Percentiles rank a stretch among this genome's conserved stretches.
Conservation (phyloP, 2,329 filamentous ascomycete species). For the Coniella lustricola region DNA sequence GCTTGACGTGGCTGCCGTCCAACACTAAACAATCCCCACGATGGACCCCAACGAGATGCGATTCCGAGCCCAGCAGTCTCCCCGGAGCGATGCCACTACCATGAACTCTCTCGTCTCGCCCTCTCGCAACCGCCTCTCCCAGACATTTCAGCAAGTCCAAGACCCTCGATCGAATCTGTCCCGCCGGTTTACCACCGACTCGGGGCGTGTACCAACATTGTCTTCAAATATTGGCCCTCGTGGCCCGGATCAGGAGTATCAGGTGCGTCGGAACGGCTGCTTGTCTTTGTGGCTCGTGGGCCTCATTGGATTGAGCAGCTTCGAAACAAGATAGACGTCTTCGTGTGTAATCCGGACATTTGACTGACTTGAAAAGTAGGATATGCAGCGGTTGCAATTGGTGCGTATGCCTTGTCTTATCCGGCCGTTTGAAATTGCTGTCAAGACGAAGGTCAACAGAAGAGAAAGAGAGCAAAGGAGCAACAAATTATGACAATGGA, state of each 20-base stretch:
- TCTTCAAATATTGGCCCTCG: conserved; percentile 52
- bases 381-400: conserved; percentile 67
- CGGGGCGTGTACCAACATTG: conserved; percentile 72
- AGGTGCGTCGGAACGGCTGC: conserved; percentile 11
- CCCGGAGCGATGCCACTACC: conserved; percentile 67
- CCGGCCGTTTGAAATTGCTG: too few relatives aligned
- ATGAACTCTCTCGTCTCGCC: conserved; percentile 71
- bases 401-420: conserved; percentile 32
- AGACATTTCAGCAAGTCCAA: conserved; percentile 42
- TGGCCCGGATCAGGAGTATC: conserved; percentile 42
- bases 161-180: conserved; percentile 74
- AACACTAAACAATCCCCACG: conserved; percentile 34
- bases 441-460: too few relatives aligned
- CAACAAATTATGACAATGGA: too few relatives aligned
- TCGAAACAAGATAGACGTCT: too few relatives aligned
- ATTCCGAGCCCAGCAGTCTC: conserved; percentile 70
- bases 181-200: conserved; percentile 90
- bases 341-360: not conserved
- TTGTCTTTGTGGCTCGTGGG: conserved; percentile 8
- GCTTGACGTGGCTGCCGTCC: conserved; percentile 24
- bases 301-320: too few relatives aligned
- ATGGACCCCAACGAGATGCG: conserved; percentile 65
- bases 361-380: conserved; percentile 33
- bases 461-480: too few relatives aligned
- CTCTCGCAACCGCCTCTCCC: conserved; percentile 60